Evolutionary conservation across 2,329 filamentous ascomycete genomes (phyloP).

Genomic region (Nemania abortiva): DNA sequence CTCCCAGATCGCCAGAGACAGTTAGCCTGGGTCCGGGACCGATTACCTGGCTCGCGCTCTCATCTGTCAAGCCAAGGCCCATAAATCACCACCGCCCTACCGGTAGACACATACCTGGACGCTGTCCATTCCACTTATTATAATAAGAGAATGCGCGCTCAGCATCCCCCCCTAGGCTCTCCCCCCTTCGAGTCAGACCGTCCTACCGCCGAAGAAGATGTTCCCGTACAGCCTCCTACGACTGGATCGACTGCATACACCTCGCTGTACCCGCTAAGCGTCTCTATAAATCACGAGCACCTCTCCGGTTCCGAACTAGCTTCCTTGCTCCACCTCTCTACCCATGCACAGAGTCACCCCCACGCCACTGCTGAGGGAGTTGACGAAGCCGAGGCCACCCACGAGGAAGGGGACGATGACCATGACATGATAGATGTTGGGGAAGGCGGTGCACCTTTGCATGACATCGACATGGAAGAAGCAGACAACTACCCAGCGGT

Average conservation of each 20-base stretch:
- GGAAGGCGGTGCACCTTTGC: constrained; percentile 47
- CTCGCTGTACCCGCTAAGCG: constrained; percentile 13
- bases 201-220: constrained; percentile 45
- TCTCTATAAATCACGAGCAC: constrained; percentile 18
- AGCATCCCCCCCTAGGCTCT: constrained; percentile 43
- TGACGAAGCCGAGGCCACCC: constrained; percentile 21
- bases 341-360: constrained; percentile 25
- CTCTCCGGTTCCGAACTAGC: constrained; percentile 17
- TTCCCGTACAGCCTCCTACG: constrained; percentile 35
- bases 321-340: constrained; percentile 2
- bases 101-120: neutral
- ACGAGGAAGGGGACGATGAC: constrained; percentile 37
- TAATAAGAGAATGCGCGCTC: constrained; percentile 34
- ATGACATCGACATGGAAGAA: constrained; percentile 43
- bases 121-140: constrained; percentile 11
- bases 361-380: constrained; percentile 6
- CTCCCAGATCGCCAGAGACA: constrained; percentile 28
- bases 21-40: constrained; percentile 20
- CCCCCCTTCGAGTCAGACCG: constrained; percentile 43
- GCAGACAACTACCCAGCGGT: constrained; percentile 28
- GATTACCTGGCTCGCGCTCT: constrained; percentile 12
- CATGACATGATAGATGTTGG: constrained; percentile 46
- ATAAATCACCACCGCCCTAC: constrained; percentile 5
- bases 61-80: constrained; percentile 4
- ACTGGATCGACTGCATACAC: constrained; percentile 36